Evolutionary conservation across 1,139 yeast species (phyloP).

Genomic region (Pichia sp.): DNA sequence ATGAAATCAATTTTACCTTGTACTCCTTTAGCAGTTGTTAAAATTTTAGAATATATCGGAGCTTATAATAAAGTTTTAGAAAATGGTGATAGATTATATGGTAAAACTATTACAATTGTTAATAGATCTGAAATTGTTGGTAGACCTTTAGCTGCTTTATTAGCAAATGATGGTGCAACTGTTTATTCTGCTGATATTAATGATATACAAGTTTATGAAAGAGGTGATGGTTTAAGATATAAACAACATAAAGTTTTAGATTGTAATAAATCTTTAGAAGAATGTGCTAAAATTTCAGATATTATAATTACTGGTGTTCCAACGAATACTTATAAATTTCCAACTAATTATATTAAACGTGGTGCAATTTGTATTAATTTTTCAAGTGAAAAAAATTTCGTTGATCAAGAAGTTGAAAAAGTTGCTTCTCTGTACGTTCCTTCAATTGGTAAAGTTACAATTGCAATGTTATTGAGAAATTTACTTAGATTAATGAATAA

Average conservation of each 20-base stretch:
- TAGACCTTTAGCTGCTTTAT: slow-evolving; percentile 88
- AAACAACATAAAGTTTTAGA: slow-evolving; percentile 81
- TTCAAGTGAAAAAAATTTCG: slow-evolving; percentile 82
- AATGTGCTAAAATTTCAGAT: slow-evolving; percentile 71
- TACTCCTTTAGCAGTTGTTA: slow-evolving; percentile 91
- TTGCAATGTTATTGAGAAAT: slow-evolving; percentile 86
- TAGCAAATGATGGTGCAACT: slow-evolving; percentile 96
- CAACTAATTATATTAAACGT: slow-evolving; percentile 67
- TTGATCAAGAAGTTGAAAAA: slow-evolving; percentile 61
- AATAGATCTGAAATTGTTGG: slow-evolving; percentile 96
- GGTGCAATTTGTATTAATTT: slow-evolving; percentile 92
- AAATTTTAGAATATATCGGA: slow-evolving; percentile 83
- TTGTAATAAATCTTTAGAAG: slow-evolving; percentile 46
- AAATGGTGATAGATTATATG: slow-evolving; percentile 87
- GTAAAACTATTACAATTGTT: slow-evolving; percentile 83
- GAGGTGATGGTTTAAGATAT: slow-evolving; percentile 85
- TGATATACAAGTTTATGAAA: slow-evolving; percentile 82
- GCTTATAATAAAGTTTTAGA: slow-evolving; percentile 76
- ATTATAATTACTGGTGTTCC: slow-evolving; percentile 97
- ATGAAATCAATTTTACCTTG: slow-evolving; percentile 89
- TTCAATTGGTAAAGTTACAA: slow-evolving; percentile 92
- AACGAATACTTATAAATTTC: slow-evolving; percentile 72
- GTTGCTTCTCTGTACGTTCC: slow-evolving; percentile 92
- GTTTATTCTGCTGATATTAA: slow-evolving; percentile 88
- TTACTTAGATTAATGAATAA: slow-evolving; percentile 74